Evolutionary conservation across 1,284 basidiomycete species (phyloP).

Genomic region (Exobasidium cylindrosporum): DNA sequence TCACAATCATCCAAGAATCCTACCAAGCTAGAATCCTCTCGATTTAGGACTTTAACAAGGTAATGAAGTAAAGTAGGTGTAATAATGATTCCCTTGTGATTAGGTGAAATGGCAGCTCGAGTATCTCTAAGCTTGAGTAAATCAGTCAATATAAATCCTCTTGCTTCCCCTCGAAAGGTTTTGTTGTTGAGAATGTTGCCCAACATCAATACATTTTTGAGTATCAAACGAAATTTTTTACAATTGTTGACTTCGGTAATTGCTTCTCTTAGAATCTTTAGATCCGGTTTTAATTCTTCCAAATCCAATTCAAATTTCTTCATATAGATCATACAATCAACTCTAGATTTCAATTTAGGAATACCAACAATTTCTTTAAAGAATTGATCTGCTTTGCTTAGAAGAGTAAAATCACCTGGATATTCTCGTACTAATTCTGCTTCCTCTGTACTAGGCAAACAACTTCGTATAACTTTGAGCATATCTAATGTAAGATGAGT

Average conservation of each 20-base stretch:
- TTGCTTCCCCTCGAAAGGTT: slow-evolving; percentile 76
- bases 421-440: slow-evolving; percentile 41
- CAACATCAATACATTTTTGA: slow-evolving; percentile 66
- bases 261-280: slow-evolving; percentile 72
- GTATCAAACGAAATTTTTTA: slow-evolving; percentile 66
- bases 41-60: slow-evolving; percentile 70
- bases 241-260: slow-evolving; percentile 72
- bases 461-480: slow-evolving; percentile 36
- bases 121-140: slow-evolving; percentile 82
- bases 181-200: slow-evolving; percentile 80
- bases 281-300: slow-evolving; percentile 77
- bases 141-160: slow-evolving; percentile 77
- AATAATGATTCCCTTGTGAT: slow-evolving; percentile 38
- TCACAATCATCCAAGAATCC: slow-evolving; percentile 78
- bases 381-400: slow-evolving; percentile 73
- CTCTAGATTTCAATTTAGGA: slow-evolving; percentile 69
- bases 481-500: slow-evolving; percentile 31
- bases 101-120: slow-evolving; percentile 66
- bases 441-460: slow-evolving; percentile 42
- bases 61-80: slow-evolving; percentile 86
- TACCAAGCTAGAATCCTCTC: slow-evolving; percentile 66
- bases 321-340: slow-evolving; percentile 79
- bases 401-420: slow-evolving; percentile 28
- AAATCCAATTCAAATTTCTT: slow-evolving; percentile 75
- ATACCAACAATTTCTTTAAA: slow-evolving; percentile 76